phyloP scores from a whole-genome alignment of 768 basidiomycete genomes.

The Hemileccinum rubropunctum region DNA sequence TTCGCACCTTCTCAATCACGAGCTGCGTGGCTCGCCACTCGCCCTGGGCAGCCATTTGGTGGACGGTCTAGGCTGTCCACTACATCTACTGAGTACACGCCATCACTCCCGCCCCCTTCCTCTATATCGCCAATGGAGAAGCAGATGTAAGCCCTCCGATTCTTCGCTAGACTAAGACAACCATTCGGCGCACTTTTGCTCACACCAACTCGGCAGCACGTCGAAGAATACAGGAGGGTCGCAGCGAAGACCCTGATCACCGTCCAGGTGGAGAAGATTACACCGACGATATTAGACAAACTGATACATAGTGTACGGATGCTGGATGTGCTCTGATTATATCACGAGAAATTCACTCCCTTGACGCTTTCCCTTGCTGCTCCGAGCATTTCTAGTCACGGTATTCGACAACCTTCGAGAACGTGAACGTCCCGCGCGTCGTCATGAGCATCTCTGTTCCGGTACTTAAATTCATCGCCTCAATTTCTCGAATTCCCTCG shows the following conservation, averaged over 20 bases:
- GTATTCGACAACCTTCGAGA: no score
- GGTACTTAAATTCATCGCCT: no score
- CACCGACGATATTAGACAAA: neutral
- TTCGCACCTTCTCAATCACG: neutral
- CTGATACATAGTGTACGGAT: neutral
- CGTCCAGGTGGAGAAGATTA: conserved; percentile 3
- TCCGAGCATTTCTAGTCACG: no score
- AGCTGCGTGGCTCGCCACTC: neutral
- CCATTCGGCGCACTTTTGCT: conserved; percentile 10
- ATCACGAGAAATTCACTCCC: no score
- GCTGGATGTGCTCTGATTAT: conserved; percentile 9
- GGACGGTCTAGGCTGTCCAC: neutral
- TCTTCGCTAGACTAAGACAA: conserved; percentile 3
- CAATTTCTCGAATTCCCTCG: no score
- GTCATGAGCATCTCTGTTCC: no score
- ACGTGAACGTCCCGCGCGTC: no score
- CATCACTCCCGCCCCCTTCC: neutral
- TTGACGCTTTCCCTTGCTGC: no score
- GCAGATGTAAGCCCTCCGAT: neutral
- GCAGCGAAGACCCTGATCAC: conserved; percentile 5
- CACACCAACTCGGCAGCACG: neutral
- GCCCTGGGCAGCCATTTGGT: neutral
- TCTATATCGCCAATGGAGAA: neutral
- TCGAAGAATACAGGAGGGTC: conserved; percentile 9
- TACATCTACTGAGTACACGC: neutral